Base-by-base conservation (phyloP, 768 basidiomycete genomes). In the Lentinula lateritia region DNA sequence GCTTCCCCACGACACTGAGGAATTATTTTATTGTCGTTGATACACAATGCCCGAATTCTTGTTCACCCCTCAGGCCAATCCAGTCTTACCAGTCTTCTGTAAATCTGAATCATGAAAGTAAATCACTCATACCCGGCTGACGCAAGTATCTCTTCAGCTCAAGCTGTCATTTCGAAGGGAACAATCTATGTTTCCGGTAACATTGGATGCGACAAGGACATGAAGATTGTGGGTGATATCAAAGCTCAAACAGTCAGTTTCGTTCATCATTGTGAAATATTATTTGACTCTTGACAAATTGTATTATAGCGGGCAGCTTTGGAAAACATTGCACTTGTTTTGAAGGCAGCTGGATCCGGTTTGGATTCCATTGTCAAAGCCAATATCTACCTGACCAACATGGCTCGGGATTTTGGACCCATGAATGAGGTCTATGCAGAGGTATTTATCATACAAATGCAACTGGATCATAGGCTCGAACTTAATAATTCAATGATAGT, bases 341-440 rank as follows among this genome's bases (percentile, higher is more conserved):
- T 79, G 15, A 71, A 76, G 56, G 78, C 75, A 36, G 72, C 76
- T 2, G 76, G 76, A 16, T 78, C 78, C 2, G 71, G 69, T 9
- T 68, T 78, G n/a, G 71, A 75, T 36, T 73, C 77, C 46, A 74
- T 78, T 16, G 70, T 79, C 60, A 79, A 79, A 67, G 76, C 70
- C 7, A 79, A 77, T 62, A 66, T 79, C 7, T 80, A 78, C 66
- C 66, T 80, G 42, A 66, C 72, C 18, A 67, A 77, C 57, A 73
- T 80, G 72, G 61, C 67, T 23, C 62, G 65, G 36, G 74, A 79
- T 60, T 78, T 79, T 62, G 53, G 61, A 20, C 65, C 64, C 1
- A 78, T 79, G 74, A 79, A 80, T 55, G 73, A 75, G 43, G 71
- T 74, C 1, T 80, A 79, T 53, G 53, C 67, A 34, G 67, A 76